Conservation (phyloP, 331 rosid species). For the Malus hybrid region DNA sequence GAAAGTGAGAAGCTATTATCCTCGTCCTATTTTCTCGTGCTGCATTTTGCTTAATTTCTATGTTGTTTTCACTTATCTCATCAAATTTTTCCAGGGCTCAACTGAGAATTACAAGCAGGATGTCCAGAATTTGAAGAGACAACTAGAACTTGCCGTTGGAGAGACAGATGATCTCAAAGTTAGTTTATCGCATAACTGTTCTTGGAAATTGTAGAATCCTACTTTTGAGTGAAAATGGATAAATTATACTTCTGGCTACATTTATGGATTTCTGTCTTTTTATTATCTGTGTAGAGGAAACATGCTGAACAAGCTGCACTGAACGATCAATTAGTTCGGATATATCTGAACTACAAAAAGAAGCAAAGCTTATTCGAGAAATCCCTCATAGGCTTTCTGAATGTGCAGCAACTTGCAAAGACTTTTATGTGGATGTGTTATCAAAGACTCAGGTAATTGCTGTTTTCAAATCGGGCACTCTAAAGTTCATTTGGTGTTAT, state of each 20-base stretch:
- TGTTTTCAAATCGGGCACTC: slow-evolving; percentile 6
- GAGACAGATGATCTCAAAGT: slow-evolving; percentile 82
- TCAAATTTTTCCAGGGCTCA: slow-evolving; percentile 32
- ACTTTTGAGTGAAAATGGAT: neutral
- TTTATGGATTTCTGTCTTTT: neutral
- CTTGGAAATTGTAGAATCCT: too few relatives aligned
- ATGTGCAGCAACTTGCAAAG: slow-evolving; percentile 50
- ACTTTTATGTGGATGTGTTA: slow-evolving; percentile 48
- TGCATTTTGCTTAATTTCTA: neutral
- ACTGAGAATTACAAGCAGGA: slow-evolving; percentile 41
- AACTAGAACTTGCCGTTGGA: slow-evolving; percentile 49
- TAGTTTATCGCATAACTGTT: slow-evolving; percentile 1
- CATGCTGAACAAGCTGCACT: slow-evolving; percentile 40
- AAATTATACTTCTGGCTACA: neutral
- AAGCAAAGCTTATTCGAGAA: slow-evolving; percentile 37
- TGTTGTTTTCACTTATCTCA: slow-evolving; percentile 2
- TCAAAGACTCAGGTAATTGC: slow-evolving; percentile 57
- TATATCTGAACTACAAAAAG: slow-evolving; percentile 42
- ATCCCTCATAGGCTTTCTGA: slow-evolving; percentile 42
- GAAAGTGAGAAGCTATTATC: neutral
- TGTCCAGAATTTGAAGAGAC: slow-evolving; percentile 50
- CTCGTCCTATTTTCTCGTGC: neutral
- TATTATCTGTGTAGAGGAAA: slow-evolving; percentile 43
- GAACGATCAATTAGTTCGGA: slow-evolving; percentile 35
- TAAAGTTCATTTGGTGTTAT: neutral